Percentiles rank a stretch among this genome's conserved stretches.
phyloP scores from a whole-genome alignment of 2,329 filamentous ascomycete species.

The Elsinoe perseae region DNA sequence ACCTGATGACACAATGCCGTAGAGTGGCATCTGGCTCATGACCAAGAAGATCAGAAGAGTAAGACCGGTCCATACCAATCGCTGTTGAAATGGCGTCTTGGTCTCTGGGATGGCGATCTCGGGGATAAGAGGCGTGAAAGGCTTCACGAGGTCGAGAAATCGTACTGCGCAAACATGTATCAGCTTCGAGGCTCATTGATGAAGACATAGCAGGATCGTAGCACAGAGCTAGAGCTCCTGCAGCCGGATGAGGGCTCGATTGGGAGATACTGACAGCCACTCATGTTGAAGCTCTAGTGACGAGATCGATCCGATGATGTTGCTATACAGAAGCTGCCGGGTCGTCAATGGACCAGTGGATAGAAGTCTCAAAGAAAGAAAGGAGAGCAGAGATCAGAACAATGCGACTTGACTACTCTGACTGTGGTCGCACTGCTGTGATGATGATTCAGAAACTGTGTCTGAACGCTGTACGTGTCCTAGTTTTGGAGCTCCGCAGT shows the following conservation, averaged over 20 bases:
- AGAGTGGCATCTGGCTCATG: constrained; percentile 98
- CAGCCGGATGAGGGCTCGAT: neutral
- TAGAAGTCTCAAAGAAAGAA: constrained; percentile 11
- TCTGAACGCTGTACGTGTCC: constrained; percentile 10
- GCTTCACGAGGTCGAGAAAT: constrained; percentile 99
- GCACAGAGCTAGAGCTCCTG: neutral
- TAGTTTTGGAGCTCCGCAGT: constrained; percentile 15
- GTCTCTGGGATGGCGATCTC: constrained; percentile 98
- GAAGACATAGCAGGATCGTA: neutral
- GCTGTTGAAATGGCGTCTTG: constrained; percentile 96
- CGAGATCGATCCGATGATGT: constrained; percentile 15
- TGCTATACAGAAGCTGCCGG: constrained; percentile 11
- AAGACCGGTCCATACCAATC: constrained; percentile 46
- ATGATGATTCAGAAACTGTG: constrained; percentile 10
- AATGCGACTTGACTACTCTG: constrained; percentile 14
- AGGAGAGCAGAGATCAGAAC: constrained; percentile 22
- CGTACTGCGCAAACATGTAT: constrained; percentile 56
- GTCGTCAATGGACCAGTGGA: neutral
- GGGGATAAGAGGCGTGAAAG: constrained; percentile 97
- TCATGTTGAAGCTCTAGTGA: constrained; percentile 39
- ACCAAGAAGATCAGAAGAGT: constrained; percentile 98
- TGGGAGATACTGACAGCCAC: constrained; percentile 46
- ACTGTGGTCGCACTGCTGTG: constrained; percentile 8
- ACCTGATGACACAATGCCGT: constrained; percentile 93
- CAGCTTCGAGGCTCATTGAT: neutral